phyloP scores from a whole-genome alignment of 2,329 filamentous ascomycete genomes.

The Hortaea werneckii region DNA sequence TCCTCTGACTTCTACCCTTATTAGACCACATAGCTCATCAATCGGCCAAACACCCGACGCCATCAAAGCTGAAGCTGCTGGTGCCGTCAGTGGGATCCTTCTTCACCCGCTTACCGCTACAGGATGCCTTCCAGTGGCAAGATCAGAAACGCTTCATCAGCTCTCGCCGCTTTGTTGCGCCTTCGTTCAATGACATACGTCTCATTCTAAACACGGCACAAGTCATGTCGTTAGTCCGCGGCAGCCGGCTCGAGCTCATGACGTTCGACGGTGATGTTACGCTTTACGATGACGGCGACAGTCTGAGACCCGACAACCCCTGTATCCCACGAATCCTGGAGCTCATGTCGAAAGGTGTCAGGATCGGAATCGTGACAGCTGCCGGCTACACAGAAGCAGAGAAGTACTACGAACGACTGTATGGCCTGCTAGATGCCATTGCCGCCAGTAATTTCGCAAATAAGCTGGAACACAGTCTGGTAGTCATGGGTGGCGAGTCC shows the following conservation, averaged over 20 bases:
- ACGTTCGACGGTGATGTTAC: constrained; percentile 98
- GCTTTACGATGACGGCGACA: constrained; percentile 73
- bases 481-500: constrained; percentile 91
- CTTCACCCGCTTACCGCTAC: constrained; percentile 78
- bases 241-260: constrained; percentile 66
- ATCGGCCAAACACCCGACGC: constrained; percentile 37
- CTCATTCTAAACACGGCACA: constrained; percentile 92
- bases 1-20: not conserved
- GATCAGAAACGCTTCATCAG: constrained; percentile 80
- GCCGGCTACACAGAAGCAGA: constrained; percentile 85
- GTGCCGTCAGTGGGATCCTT: constrained; percentile 88
- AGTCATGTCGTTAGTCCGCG: constrained; percentile 74
- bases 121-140: constrained; percentile 85
- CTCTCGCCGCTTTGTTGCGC: constrained; percentile 81
- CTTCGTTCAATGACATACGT: constrained; percentile 93
- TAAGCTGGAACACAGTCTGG: constrained; percentile 63
- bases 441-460: constrained; percentile 52
- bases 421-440: constrained; percentile 77
- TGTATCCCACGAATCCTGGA: constrained; percentile 60
- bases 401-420: constrained; percentile 76
- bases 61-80: constrained; percentile 82
- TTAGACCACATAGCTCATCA: constrained; percentile 76
- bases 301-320: constrained; percentile 63
- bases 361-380: constrained; percentile 90
- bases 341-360: constrained; percentile 66